Base-by-base conservation (phyloP, 2,329 filamentous ascomycete species). In the Pyrenophora tritici-repentis region DNA sequence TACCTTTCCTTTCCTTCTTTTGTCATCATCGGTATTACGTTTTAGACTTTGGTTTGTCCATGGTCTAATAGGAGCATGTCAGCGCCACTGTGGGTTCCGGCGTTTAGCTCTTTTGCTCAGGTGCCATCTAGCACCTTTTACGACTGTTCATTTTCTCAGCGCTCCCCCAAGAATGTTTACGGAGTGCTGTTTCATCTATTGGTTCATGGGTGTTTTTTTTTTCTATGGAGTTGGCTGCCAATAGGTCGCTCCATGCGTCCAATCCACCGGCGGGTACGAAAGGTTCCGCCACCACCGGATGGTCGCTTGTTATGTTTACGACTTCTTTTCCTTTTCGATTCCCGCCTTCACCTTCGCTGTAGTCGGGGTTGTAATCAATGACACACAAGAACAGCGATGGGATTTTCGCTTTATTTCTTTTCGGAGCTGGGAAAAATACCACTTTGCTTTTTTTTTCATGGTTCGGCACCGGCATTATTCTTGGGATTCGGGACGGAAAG, bases 341-440 rank as follows among this genome's bases (percentile, higher is more conserved):
- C 43, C 54, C 53, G 56, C 62, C 59, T 63, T 69, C 50, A 10
- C 26, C 26, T 10, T 29, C 55, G 55, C 62, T 53, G 39, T 62
- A 63, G 50, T 59, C 60, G 66, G 57, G 53, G 26, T 64, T 71
- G 68, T 73, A 73, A 72, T 72, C 72, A 72, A 71, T 72, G 68
- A 68, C 64, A 70, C 66, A 63, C 26, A 29, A 62, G 63, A 65
- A 64, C 56, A 56, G 64, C 46, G 67, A 69, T 53, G 50, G 65
- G 60, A 60, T 62, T 59, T 62, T 59, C 39, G 49, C 36, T 50
- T 55, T 64, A 49, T 62, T 61, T 57, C 53, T 56, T 56, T 57
- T 56, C 47, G 55, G 42, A 50, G 42, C 45, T 58, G 59, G 50
- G 64, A 64, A 55, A 47, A 52, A 58, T 52, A 57, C 55, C 47